These are phyloP conservation scores for Fennellomyces sp. DNA, from an alignment of 371 early-diverging fungal genomes.

Conservation along the genomic window DNA sequence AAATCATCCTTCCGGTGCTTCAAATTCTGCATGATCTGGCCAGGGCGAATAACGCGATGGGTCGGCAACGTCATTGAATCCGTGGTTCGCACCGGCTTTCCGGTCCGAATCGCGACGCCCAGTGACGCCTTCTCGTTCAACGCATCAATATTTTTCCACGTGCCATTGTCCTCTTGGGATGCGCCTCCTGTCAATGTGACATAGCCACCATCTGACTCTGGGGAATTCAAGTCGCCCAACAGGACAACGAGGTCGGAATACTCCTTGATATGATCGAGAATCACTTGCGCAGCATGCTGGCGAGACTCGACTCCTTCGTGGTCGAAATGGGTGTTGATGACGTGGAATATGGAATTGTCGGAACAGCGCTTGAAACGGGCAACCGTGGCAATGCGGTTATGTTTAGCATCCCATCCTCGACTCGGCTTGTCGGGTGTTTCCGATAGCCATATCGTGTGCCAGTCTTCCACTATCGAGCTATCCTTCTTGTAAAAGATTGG, in stretches of 20 bases:
- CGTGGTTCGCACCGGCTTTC: slow-evolving; percentile 26
- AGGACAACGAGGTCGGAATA: slow-evolving; percentile 15
- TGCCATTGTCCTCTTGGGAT: slow-evolving; percentile 16
- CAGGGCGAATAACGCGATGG: slow-evolving; percentile 41
- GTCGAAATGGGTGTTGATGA: slow-evolving; percentile 45
- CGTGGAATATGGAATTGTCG: slow-evolving; percentile 25
- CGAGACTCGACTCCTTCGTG: slow-evolving; percentile 31
- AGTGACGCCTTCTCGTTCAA: slow-evolving; percentile 28
- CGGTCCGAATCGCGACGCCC: slow-evolving; percentile 18
- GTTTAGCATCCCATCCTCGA: slow-evolving; percentile 45
- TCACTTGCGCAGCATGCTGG: slow-evolving; percentile 24
- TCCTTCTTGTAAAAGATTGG: slow-evolving; percentile 49
- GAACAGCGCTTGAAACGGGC: slow-evolving; percentile 29
- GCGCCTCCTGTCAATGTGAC: slow-evolving; percentile 27
- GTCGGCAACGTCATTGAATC: slow-evolving; percentile 44
- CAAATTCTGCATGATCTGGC: slow-evolving; percentile 26
- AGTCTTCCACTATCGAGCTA: slow-evolving; percentile 22
- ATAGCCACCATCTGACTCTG: slow-evolving; percentile 41
- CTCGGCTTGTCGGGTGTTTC: slow-evolving; percentile 39
- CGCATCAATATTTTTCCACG: slow-evolving; percentile 25
- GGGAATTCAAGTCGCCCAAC: slow-evolving; percentile 47
- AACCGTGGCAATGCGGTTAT: slow-evolving; percentile 40
- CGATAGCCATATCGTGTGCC: slow-evolving; percentile 49
- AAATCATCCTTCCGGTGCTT: slow-evolving; percentile 25
- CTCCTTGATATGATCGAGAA: slow-evolving; percentile 12